Evolutionary conservation across 2,329 filamentous ascomycete genomes (phyloP).

Genomic region (Cladosporium sp.): DNA sequence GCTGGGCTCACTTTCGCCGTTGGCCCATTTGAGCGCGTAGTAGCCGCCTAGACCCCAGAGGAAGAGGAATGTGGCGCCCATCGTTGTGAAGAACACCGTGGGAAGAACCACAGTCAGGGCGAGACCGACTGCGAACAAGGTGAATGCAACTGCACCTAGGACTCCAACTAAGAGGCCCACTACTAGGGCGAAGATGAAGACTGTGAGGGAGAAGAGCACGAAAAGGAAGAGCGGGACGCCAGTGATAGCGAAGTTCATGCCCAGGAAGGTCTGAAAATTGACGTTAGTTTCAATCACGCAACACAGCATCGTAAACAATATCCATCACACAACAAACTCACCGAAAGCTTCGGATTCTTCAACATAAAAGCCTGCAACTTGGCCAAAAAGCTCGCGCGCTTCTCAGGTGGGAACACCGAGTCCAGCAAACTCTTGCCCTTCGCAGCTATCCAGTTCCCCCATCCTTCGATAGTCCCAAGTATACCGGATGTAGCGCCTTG

Average conservation of each 20-base stretch:
- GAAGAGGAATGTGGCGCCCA: conserved; percentile 66
- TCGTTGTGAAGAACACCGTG: conserved; percentile 66
- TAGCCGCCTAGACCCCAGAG: conserved; percentile 66
- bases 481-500: conserved; percentile 33
- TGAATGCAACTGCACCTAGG: conserved; percentile 59
- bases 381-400: conserved; percentile 60
- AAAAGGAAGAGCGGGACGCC: conserved; percentile 71
- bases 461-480: conserved; percentile 34
- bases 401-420: conserved; percentile 60
- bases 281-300: conserved; percentile 21
- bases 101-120: conserved; percentile 70
- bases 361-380: conserved; percentile 59
- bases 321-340: conserved; percentile 46
- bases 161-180: conserved; percentile 59
- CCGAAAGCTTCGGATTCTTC: conserved; percentile 69
- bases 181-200: conserved; percentile 63
- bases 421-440: conserved; percentile 48
- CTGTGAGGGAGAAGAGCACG: conserved; percentile 63
- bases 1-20: conserved; percentile 26
- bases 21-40: conserved; percentile 47
- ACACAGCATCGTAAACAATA: background rate
- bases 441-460: conserved; percentile 31
- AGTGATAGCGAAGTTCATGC: conserved; percentile 65
- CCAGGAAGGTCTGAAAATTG: conserved; percentile 63
- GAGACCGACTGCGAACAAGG: conserved; percentile 67